Evolutionary conservation across 345 rosid species (phyloP), one percentile per base, ranked within the genome.

Genomic region (Citrus medica): DNA sequence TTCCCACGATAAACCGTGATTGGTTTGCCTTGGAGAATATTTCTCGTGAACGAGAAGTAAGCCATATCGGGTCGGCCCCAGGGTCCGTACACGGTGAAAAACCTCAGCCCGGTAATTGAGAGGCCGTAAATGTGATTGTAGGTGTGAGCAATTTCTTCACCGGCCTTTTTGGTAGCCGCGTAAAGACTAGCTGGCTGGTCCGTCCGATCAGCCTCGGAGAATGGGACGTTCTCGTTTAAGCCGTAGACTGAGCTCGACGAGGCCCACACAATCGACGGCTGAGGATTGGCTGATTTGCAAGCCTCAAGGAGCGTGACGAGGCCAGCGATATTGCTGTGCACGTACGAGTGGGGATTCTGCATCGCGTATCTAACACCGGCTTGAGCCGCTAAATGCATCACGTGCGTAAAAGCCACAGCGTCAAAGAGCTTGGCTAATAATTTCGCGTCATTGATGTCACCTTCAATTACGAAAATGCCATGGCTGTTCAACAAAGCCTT

Each of bases 61-160:
- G 97, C 97, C 97, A 93, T 93, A 71, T 93, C 97, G 33, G 97
- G 95, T 64, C 97, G 72, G 28, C 98, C 96, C 96, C 96, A 93
- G 0, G 98, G 96, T 0, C 98, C 96, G 81, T 93, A 93, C 28
- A 93, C 96, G 37, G 98, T 93, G 81, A 93, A 93, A 77, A 93
- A 93, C 56, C 96, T 80, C 9, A 93, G 80, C 64, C 95, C 97
- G 77, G 97, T 93, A 10, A 93, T 84, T 10, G 97, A 85, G 9
- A 93, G 85, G 3, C 97, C 97, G 85, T 93, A 91, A 24, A 93
- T 93, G 73, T 93, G 95, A 71, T 91, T 93, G 22, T 93, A 93
- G 9, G 93, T 87, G 87, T 93, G 97, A 25, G 95, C 86, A 33
- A 93, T 91, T 80, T 91, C 97, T 61, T 91, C 95, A 2, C 95